Percentiles rank a stretch among this genome's conserved stretches.
Conservation (phyloP, 208 protist genomes). For the Zelonia costaricensis region DNA sequence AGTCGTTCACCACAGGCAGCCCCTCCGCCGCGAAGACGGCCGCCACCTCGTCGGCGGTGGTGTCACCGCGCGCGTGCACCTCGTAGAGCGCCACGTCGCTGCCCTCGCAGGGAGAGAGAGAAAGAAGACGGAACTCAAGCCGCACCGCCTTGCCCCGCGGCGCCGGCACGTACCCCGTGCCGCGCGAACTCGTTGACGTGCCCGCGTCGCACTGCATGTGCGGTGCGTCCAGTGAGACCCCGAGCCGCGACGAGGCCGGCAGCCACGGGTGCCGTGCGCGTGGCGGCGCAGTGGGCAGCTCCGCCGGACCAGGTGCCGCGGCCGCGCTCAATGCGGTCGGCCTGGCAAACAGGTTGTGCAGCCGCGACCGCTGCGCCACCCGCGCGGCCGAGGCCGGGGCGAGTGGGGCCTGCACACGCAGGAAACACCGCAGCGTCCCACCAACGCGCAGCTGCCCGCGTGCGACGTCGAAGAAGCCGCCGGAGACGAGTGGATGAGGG, state of each 20-base stretch:
- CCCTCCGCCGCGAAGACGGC: conserved; percentile 61
- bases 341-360: conserved; percentile 11
- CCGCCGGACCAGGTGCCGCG: too few relatives aligned
- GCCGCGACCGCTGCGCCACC: conserved; percentile 16
- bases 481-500: conserved; percentile 27
- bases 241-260: conserved; percentile 15
- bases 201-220: conserved; percentile 18
- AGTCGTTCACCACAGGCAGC: conserved; percentile 73
- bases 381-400: conserved; percentile 17
- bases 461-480: conserved; percentile 35
- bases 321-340: not conserved
- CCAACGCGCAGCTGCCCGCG: conserved; percentile 24
- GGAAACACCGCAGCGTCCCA: conserved; percentile 12
- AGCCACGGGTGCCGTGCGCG: conserved; percentile 46
- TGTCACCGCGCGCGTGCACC: conserved; percentile 40
- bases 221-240: conserved; percentile 26
- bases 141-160: conserved; percentile 13
- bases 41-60: conserved; percentile 64
- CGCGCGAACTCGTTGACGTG: not conserved
- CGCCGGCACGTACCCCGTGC: not conserved
- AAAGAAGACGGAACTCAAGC: conserved; percentile 44
- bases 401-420: conserved; percentile 17
- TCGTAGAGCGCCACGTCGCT: conserved; percentile 71
- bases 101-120: conserved; percentile 26
- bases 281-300: too few relatives aligned